Conservation (phyloP, 2,329 filamentous ascomycete species). For the Microcyclospora pomicola region DNA sequence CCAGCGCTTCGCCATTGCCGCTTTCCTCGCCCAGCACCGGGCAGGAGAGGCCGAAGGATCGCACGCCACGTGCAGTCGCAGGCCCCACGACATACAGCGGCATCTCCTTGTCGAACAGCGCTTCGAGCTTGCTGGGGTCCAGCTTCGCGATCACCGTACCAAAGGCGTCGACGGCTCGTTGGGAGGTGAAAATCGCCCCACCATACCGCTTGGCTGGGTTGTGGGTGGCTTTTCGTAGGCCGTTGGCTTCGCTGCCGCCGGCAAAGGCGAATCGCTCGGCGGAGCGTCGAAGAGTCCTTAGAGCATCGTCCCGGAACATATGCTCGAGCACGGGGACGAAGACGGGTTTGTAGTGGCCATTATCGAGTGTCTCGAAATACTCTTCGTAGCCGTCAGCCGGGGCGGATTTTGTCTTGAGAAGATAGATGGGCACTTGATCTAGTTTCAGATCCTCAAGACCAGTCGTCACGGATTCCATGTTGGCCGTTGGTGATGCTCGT, state of each 20-base stretch:
- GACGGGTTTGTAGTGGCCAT: constrained; percentile 43
- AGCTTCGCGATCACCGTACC: constrained; percentile 46
- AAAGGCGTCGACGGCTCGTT: constrained; percentile 71
- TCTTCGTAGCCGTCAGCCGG: constrained; percentile 62
- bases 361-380: constrained; percentile 39
- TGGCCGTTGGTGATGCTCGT: neutral
- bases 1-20: constrained; percentile 71
- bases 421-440: constrained; percentile 42
- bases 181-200: constrained; percentile 73
- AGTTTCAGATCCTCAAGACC: constrained; percentile 13
- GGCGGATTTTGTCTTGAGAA: constrained; percentile 64
- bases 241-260: constrained; percentile 14
- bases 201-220: constrained; percentile 42
- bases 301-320: constrained; percentile 45
- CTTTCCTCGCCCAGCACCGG: constrained; percentile 65
- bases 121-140: constrained; percentile 17
- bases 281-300: constrained; percentile 39
- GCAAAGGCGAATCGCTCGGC: constrained; percentile 34
- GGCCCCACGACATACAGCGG: constrained; percentile 71
- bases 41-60: constrained; percentile 35
- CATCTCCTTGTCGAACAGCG: constrained; percentile 32
- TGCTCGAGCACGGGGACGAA: constrained; percentile 72
- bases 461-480: constrained; percentile 15
- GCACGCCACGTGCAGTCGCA: constrained; percentile 63
- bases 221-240: constrained; percentile 17